Percentiles rank a stretch among this genome's conserved stretches.
These are phyloP conservation scores for Hemileccinum impolitum DNA, from an alignment of 768 basidiomycete species.

Conservation along the genomic window DNA sequence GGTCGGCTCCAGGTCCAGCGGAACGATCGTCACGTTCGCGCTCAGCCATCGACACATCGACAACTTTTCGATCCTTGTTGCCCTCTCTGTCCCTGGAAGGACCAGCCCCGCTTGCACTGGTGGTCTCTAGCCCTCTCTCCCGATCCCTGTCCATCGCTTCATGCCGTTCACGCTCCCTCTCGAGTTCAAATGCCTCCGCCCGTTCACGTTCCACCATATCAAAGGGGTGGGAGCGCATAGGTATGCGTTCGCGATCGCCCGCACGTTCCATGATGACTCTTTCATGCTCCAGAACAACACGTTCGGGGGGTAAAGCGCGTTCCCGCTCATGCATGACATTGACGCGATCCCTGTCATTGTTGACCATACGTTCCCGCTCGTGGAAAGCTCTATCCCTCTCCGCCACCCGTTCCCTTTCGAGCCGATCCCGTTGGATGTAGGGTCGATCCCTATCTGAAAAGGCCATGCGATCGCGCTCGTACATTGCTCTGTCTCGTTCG, in stretches of 20 bases:
- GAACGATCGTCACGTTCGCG: conserved; percentile 23
- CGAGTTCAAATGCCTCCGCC: conserved; percentile 31
- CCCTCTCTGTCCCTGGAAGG: conserved; percentile 22
- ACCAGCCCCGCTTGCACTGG: conserved; percentile 1
- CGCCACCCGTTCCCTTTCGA: conserved; percentile 20
- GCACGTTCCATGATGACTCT: conserved; percentile 18
- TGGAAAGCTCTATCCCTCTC: conserved; percentile 21
- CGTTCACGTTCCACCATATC: conserved; percentile 27
- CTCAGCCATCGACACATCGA: conserved; percentile 16
- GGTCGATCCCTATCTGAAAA: conserved; percentile 22
- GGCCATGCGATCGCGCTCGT: conserved; percentile 23
- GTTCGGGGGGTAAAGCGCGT: conserved; percentile 16
- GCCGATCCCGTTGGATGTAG: conserved; percentile 20
- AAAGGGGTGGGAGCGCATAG: conserved; percentile 19
- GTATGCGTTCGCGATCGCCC: conserved; percentile 24
- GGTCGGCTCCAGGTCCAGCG: conserved; percentile 17
- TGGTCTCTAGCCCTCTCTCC: conserved; percentile 24
- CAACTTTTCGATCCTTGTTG: conserved; percentile 20
- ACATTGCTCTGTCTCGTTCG: conserved; percentile 21
- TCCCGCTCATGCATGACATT: conserved; percentile 26
- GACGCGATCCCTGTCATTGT: conserved; percentile 23
- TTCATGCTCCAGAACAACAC: conserved; percentile 20
- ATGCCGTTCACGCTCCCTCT: conserved; percentile 31
- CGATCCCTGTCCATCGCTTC: conserved; percentile 30
- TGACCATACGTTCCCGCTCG: conserved; percentile 25